phyloP scores from a whole-genome alignment of 306 rosid genomes.

The Quillaja saponaria region DNA sequence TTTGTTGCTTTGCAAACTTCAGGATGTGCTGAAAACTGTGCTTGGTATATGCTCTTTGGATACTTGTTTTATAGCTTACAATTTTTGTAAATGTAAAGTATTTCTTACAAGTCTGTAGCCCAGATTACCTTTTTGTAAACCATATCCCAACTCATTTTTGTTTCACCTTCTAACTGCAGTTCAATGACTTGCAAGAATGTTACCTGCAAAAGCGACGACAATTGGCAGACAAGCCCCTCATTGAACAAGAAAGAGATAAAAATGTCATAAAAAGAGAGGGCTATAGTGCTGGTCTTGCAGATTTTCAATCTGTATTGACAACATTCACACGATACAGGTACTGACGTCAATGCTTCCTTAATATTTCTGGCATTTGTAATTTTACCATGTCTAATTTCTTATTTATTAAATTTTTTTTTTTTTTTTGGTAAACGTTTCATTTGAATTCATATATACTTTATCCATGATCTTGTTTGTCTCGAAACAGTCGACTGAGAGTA shows the following conservation, averaged over 20 bases:
- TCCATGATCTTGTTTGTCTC: constrained; percentile 22
- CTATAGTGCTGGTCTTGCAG: constrained; percentile 78
- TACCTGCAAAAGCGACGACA: constrained; percentile 89
- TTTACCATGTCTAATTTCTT: neutral
- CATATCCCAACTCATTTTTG: constrained; percentile 13
- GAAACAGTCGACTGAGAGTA: constrained; percentile 89
- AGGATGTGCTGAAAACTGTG: neutral
- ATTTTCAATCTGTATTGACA: constrained; percentile 85
- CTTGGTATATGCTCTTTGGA: constrained; percentile 3
- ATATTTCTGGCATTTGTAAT: constrained; percentile 3
- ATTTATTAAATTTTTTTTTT: no score
- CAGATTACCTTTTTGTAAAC: constrained; percentile 9
- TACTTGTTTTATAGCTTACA: neutral
- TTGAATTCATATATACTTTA: neutral
- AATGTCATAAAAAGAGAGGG: constrained; percentile 68
- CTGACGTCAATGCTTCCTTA: constrained; percentile 25
- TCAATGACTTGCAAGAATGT: constrained; percentile 91
- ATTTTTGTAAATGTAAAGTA: neutral
- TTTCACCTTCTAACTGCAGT: constrained; percentile 54
- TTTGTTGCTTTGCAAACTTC: constrained; percentile 24
- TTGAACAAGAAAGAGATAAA: constrained; percentile 60
- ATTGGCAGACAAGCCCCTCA: constrained; percentile 56
- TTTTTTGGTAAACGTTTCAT: constrained; percentile 2
- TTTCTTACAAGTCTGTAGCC: constrained; percentile 13
- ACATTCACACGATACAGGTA: constrained; percentile 93